A percentile compares a stretch with the other conserved stretches of the same genome.
phyloP scores from a whole-genome alignment of 129 eudicot species.

The Ambrosia artemisiifolia region DNA sequence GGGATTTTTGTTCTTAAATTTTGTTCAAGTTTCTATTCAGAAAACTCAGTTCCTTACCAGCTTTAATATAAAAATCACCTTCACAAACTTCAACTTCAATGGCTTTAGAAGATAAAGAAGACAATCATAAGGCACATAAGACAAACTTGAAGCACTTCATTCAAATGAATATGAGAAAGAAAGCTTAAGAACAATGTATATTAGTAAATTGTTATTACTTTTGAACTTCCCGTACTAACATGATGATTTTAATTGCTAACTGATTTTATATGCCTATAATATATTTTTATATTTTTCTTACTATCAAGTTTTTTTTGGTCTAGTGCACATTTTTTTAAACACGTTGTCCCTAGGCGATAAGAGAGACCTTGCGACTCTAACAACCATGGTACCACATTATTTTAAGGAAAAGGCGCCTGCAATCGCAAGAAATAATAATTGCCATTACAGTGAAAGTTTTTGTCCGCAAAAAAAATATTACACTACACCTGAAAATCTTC shows the following conservation, averaged over 20 bases:
- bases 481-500: conserved; percentile 50
- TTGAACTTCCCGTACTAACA: neutral
- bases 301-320: neutral
- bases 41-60: no score
- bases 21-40: no score
- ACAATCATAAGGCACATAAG: neutral
- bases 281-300: neutral
- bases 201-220: neutral
- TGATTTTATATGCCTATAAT: neutral
- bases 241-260: neutral
- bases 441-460: conserved; percentile 35
- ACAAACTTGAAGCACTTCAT: neutral
- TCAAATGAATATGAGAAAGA: neutral
- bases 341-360: neutral
- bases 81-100: neutral
- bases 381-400: neutral
- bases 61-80: neutral
- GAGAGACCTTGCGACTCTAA: neutral
- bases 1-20: no score
- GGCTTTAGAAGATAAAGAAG: no score
- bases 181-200: neutral
- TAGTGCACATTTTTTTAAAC: neutral
- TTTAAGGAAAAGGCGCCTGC: conserved; percentile 21
- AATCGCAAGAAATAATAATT: conserved; percentile 32
- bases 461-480: conserved; percentile 18